These are phyloP conservation scores for Fraxinus baroniana DNA, from an alignment of 305 asterid species.

Conservation along the genomic window DNA sequence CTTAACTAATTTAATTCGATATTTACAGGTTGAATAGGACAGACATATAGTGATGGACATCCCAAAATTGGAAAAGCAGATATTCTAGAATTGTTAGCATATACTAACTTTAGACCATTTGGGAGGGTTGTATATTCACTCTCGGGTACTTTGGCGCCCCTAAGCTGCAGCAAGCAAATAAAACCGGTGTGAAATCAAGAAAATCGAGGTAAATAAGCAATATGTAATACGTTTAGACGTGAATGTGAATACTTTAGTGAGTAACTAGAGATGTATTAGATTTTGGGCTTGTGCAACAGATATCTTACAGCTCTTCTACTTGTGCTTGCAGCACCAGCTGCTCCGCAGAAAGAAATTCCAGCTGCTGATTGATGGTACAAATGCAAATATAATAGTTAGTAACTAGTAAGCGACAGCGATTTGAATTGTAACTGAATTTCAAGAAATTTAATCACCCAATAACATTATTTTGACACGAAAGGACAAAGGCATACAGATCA, in stretches of 20 bases:
- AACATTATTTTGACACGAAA: background rate
- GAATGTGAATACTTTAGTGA: background rate
- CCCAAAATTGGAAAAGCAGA: conserved; percentile 3
- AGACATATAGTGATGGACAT: background rate
- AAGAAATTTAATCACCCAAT: background rate
- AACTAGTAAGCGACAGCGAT: conserved; percentile 2
- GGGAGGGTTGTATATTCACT: conserved; percentile 76
- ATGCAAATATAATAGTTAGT: conserved; percentile 24
- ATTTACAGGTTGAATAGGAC: background rate
- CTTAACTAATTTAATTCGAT: background rate
- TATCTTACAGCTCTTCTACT: conserved; percentile 93
- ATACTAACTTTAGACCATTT: conserved; percentile 90
- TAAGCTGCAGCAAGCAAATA: conserved; percentile 64
- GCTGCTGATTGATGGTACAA: conserved; percentile 54
- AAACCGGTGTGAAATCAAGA: conserved; percentile 11
- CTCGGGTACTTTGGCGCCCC: conserved; percentile 86
- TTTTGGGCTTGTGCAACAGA: background rate
- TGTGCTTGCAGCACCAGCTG: conserved; percentile 82
- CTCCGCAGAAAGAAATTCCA: conserved; percentile 51
- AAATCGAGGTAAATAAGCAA: background rate
- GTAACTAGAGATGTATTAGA: background rate
- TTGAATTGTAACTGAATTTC: background rate
- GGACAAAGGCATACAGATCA: background rate
- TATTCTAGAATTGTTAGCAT: background rate
- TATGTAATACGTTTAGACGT: background rate